Evolutionary conservation across 371 early-diverging fungal genomes (phyloP), one percentile per base, ranked within the genome.

Genomic region (Mucor velutinosus): DNA sequence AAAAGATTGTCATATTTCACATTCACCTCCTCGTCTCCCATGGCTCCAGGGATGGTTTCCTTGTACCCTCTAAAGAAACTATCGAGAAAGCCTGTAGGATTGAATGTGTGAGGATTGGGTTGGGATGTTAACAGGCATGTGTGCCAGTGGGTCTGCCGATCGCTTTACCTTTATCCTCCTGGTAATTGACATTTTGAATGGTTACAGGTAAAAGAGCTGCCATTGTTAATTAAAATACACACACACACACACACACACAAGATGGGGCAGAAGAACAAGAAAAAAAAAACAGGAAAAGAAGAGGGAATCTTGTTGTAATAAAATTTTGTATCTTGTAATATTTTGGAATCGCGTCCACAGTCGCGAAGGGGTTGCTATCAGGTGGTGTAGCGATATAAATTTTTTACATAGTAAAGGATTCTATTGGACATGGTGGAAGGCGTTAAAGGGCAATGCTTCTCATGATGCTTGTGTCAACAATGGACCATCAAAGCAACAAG

Each of bases 171-270:
- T 75, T 68, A 35, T 80, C 83, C 49, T 76, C 69, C 11, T 71
- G 77, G 65, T 82, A 82, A 45, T 72, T 70, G 63, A 80, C 64
- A 39, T 60, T 66, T 30, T 11, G 11, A 53, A 71, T 41, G 23
- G 47, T 73, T 53, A 75, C 65, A 45, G 81, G 81, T 61, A 69
- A 27, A 58, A 81, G 69, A 15, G 81, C 74, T 53, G 81, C 81
- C 81, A 80, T 80, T 49, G 21, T 62, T 47, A 30, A 0, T 10
- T 51, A 10, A 30, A 51, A 35, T 32, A 37, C 37, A 33, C 33
- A 33, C n/a, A n/a, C n/a, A n/a, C 33, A 33, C n/a, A n/a, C n/a
- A n/a, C n/a, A n/a, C 33, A 33, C 33, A 37, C 37, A 14, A 8
- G 37, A 37, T 37, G 37, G 37, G 37, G 37, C 37, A 37, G 2